Evolutionary conservation across 495 filamentous ascomycete species (phyloP).

Genomic region (Penicillium atrosanguineum): DNA sequence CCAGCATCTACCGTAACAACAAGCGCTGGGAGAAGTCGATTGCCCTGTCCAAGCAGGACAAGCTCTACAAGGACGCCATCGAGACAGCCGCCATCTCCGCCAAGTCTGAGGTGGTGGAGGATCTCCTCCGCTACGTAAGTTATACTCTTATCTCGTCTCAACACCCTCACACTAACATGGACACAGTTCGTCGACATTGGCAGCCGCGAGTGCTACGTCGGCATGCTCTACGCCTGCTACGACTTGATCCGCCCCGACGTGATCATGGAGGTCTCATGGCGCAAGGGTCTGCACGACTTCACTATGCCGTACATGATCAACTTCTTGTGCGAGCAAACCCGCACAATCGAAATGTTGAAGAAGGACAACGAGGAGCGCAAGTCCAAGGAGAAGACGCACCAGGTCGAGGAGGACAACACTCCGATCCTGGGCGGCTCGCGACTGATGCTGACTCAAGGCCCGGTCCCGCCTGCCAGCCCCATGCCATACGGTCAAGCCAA

Average conservation of each 20-base stretch:
- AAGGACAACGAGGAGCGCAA: constrained; percentile 98
- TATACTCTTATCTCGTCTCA: background rate
- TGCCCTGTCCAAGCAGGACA: constrained; percentile 96
- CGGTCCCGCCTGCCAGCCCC: constrained; percentile 55
- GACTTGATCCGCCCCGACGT: constrained; percentile 90
- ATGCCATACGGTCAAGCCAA: constrained; percentile 69
- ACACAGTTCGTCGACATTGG: constrained; percentile 96
- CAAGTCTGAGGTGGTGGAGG: constrained; percentile 90
- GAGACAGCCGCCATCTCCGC: constrained; percentile 96
- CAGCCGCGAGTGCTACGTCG: constrained; percentile 97
- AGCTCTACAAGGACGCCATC: constrained; percentile 99
- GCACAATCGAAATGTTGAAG: constrained; percentile 79
- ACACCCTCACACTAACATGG: constrained; percentile 20
- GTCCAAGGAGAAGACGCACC: constrained; percentile 76
- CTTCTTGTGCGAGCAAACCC: constrained; percentile 85
- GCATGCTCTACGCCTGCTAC: constrained; percentile 98
- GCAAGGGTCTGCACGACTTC: constrained; percentile 90
- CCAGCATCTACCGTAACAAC: constrained; percentile 99
- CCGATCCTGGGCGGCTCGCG: constrained; percentile 89
- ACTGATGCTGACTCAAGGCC: constrained; percentile 98
- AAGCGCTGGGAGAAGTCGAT: constrained; percentile 99
- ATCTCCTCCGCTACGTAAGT: constrained; percentile 93
- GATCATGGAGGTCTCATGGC: constrained; percentile 96
- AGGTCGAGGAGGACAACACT: constrained; percentile 86
- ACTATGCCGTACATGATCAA: constrained; percentile 99